Percentiles rank a stretch among this genome's conserved stretches.
These are phyloP conservation scores for Paraglomus occultum DNA, from an alignment of 192 early-diverging fungal genomes.

Conservation along the genomic window DNA sequence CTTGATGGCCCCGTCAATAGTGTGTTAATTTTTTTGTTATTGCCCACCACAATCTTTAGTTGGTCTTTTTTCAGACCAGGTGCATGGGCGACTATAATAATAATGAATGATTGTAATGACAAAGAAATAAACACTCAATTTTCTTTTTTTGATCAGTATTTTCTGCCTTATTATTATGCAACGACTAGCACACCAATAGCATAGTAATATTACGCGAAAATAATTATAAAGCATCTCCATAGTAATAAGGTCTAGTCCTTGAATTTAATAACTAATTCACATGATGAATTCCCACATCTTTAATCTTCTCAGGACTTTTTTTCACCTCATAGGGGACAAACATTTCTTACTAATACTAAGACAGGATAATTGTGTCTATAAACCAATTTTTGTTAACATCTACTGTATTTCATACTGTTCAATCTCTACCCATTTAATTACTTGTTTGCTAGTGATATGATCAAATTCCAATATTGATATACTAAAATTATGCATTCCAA, in stretches of 20 bases:
- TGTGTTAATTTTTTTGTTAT: too few species aligned
- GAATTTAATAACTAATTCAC: constrained; percentile 23
- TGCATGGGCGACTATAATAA: too few species aligned
- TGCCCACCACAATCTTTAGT: too few species aligned
- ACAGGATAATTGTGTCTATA: constrained; percentile 14
- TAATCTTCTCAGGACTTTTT: neutral
- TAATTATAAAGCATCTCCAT: constrained; percentile 10
- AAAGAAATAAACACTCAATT: neutral
- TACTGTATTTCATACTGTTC: neutral
- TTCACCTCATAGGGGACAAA: constrained; percentile 27
- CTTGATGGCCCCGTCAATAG: too few species aligned
- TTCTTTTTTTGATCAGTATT: neutral
- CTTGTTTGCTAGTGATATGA: constrained; percentile 23
- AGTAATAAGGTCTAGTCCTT: constrained; percentile 22
- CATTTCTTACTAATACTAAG: constrained; percentile 10
- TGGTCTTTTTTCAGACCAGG: too few species aligned
- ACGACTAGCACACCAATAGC: constrained; percentile 13
- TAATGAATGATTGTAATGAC: too few species aligned
- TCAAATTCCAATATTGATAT: constrained; percentile 19
- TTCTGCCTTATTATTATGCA: neutral
- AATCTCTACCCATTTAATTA: neutral
- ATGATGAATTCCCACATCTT: neutral
- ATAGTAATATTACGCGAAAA: constrained; percentile 14
- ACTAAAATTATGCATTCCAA: constrained; percentile 16
- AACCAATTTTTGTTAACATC: constrained; percentile 20